phyloP scores from a whole-genome alignment of 208 protist genomes.

The Tritrichomonas musculus region DNA sequence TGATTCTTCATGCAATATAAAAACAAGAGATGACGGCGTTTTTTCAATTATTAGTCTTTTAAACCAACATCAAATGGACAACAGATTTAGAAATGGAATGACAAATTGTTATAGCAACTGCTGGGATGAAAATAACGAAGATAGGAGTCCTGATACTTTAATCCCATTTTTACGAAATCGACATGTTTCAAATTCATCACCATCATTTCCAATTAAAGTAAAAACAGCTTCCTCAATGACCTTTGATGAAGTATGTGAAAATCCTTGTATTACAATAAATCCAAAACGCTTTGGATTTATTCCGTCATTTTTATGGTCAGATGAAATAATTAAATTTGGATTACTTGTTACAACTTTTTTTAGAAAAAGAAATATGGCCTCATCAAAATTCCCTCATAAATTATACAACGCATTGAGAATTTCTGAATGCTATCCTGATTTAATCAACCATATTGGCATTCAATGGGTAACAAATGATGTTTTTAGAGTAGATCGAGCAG shows the following conservation, averaged over 20 bases:
- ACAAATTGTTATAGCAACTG: too few species aligned
- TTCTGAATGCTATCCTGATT: not conserved
- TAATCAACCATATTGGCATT: not conserved
- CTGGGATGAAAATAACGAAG: too few species aligned
- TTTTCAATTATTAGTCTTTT: too few species aligned
- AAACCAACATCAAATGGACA: too few species aligned
- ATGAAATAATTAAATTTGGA: not conserved
- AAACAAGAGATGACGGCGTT: too few species aligned
- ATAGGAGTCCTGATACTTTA: too few species aligned
- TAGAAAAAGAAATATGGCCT: not conserved
- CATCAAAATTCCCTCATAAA: not conserved
- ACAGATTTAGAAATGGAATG: too few species aligned
- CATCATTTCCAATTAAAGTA: too few species aligned
- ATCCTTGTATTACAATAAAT: not conserved
- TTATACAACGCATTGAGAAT: not conserved
- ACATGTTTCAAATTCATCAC: too few species aligned
- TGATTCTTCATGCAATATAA: too few species aligned
- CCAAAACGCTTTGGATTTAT: not conserved
- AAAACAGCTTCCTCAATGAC: too few species aligned
- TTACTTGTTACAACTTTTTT: not conserved
- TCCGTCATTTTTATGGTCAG: not conserved
- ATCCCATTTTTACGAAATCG: too few species aligned
- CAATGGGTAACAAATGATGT: not conserved
- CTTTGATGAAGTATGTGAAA: not conserved
- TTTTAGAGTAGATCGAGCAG: not conserved